Percentiles rank a stretch among this genome's conserved stretches.
Conservation (phyloP, 2,329 filamentous ascomycete genomes). For the Hymenoscyphus occultus region DNA sequence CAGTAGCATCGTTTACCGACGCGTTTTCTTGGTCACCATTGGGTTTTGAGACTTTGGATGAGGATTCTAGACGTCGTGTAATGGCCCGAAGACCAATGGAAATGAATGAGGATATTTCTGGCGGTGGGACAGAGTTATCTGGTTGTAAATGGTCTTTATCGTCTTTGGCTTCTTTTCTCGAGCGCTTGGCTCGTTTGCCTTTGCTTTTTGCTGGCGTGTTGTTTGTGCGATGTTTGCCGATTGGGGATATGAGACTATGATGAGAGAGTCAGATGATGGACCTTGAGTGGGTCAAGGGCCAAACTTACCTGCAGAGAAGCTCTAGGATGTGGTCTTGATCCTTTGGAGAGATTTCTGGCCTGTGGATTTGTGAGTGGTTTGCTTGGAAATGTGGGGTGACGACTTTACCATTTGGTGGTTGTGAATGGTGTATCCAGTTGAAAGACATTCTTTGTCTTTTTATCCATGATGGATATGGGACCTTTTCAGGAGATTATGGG, state of each 20-base stretch:
- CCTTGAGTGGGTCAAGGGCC: neutral
- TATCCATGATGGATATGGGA: conserved; percentile 41
- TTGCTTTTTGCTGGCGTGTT: conserved; percentile 59
- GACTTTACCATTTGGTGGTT: conserved; percentile 52
- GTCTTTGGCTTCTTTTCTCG: conserved; percentile 40
- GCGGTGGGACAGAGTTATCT: conserved; percentile 39
- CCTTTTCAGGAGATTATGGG: neutral
- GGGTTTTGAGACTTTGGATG: conserved; percentile 20
- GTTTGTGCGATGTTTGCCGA: conserved; percentile 61
- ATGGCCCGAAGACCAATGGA: conserved; percentile 65
- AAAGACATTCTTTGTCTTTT: conserved; percentile 56
- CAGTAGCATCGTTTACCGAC: neutral
- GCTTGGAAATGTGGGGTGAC: neutral
- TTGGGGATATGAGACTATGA: conserved; percentile 57
- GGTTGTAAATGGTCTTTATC: conserved; percentile 17
- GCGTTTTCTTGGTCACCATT: neutral
- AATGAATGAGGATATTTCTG: conserved; percentile 55
- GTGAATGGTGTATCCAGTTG: conserved; percentile 66
- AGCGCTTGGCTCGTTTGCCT: conserved; percentile 49
- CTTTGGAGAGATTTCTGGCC: conserved; percentile 57
- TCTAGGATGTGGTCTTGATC: conserved; percentile 65
- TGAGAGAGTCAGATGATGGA: neutral
- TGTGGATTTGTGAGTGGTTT: conserved; percentile 35
- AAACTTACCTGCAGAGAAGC: conserved; percentile 60
- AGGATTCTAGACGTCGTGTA: conserved; percentile 50